Percentiles rank a stretch among this genome's conserved stretches.
phyloP scores from a whole-genome alignment of 2,329 filamentous ascomycete genomes.

The Colletotrichum sp. region DNA sequence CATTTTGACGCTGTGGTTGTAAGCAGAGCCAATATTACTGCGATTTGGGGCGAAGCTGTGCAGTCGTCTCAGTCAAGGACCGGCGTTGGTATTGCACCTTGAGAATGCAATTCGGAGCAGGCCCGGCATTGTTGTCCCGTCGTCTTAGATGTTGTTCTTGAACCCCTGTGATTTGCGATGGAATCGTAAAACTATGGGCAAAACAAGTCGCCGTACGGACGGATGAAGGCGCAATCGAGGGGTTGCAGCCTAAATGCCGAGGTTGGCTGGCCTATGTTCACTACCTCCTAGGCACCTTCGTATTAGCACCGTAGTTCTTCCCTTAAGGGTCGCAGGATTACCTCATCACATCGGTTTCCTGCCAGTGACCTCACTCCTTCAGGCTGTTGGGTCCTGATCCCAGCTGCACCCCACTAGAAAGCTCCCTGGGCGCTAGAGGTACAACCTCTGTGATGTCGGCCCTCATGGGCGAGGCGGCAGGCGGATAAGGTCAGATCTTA shows the following conservation, averaged over 20 bases:
- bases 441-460: not conserved
- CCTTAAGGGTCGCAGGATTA: not conserved
- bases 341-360: not conserved
- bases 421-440: not conserved
- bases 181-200: not conserved
- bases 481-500: not conserved
- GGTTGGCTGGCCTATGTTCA: not conserved
- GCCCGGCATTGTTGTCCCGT: slow-evolving; percentile 2
- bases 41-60: not conserved
- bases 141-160: not conserved
- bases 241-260: slow-evolving; percentile 2
- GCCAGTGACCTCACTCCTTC: not conserved
- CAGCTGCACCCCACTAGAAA: not conserved
- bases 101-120: not conserved
- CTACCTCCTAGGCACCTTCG: too few relatives aligned
- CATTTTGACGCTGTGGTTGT: slow-evolving; percentile 48
- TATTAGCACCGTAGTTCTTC: too few relatives aligned
- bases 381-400: not conserved
- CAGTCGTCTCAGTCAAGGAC: slow-evolving; percentile 2
- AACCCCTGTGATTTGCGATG: not conserved
- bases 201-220: not conserved
- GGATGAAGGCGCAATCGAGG: slow-evolving; percentile 8
- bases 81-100: not conserved
- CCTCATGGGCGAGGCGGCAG: not conserved
- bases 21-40: not conserved